A percentile compares a stretch with the other conserved stretches of the same genome.
phyloP scores from a whole-genome alignment of 2,329 filamentous ascomycete genomes.

The Corniculantispora saksenae region DNA sequence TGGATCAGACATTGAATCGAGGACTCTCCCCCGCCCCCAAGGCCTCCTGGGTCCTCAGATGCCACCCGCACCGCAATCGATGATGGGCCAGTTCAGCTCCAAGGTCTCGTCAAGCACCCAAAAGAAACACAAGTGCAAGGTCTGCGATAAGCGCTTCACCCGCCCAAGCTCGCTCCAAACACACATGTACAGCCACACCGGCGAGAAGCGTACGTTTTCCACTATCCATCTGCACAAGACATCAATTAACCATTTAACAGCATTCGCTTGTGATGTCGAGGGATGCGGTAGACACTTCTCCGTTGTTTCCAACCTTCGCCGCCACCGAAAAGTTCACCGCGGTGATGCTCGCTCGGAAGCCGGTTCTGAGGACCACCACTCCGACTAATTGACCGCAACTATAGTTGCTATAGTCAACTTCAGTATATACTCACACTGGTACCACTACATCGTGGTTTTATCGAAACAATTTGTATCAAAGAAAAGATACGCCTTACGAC shows the following conservation, averaged over 20 bases:
- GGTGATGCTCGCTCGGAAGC: conserved; percentile 64
- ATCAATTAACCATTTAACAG: too few relatives aligned
- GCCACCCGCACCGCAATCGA: conserved; percentile 86
- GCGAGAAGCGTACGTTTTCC: too few relatives aligned
- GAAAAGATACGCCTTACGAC: conserved; percentile 14
- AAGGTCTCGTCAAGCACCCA: conserved; percentile 94
- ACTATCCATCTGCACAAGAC: too few relatives aligned
- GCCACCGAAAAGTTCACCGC: conserved; percentile 93
- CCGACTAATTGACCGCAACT: conserved; percentile 44
- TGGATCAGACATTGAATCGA: conserved; percentile 81
- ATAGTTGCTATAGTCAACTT: background rate
- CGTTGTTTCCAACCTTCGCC: conserved; percentile 90
- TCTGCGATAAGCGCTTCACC: conserved; percentile 97
- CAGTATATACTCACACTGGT: background rate
- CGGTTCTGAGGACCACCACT: conserved; percentile 64
- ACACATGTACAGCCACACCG: conserved; percentile 98
- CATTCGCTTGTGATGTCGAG: conserved; percentile 91
- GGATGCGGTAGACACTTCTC: conserved; percentile 96
- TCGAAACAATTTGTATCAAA: background rate
- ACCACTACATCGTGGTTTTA: background rate
- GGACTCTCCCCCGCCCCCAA: conserved; percentile 80
- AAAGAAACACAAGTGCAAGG: conserved; percentile 99
- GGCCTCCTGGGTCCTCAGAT: conserved; percentile 61
- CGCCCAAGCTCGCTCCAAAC: conserved; percentile 92
- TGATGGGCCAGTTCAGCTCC: conserved; percentile 99